Conservation (phyloP, 352 stramenopile genomes). For the Pythium biforme region DNA sequence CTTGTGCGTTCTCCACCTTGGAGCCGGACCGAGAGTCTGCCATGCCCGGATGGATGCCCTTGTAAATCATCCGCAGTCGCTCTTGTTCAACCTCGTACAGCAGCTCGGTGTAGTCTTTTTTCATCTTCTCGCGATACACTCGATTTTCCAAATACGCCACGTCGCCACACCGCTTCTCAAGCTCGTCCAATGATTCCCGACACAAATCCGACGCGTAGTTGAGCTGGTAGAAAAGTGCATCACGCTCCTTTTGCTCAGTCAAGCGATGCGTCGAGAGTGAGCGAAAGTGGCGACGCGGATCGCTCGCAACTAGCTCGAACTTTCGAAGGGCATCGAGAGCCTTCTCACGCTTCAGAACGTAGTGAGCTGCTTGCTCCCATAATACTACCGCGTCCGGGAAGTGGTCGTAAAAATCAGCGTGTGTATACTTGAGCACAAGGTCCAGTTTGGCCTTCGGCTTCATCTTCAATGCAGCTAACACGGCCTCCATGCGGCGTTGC, state of each 20-base stretch:
- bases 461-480: slow-evolving; percentile 46
- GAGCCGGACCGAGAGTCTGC: neutral
- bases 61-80: slow-evolving; percentile 61
- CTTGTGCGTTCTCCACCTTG: neutral
- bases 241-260: slow-evolving; percentile 63
- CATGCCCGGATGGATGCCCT: slow-evolving; percentile 22
- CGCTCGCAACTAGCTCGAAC: slow-evolving; percentile 51
- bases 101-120: slow-evolving; percentile 74
- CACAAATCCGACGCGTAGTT: slow-evolving; percentile 49
- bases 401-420: slow-evolving; percentile 51
- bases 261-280: slow-evolving; percentile 66
- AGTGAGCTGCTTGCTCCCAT: slow-evolving; percentile 52
- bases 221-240: slow-evolving; percentile 55
- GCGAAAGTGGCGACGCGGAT: slow-evolving; percentile 65
- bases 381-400: slow-evolving; percentile 60
- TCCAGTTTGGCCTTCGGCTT: slow-evolving; percentile 56
- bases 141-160: slow-evolving; percentile 40
- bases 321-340: slow-evolving; percentile 23
- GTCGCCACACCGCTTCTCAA: slow-evolving; percentile 46
- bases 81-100: slow-evolving; percentile 74
- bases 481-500: slow-evolving; percentile 57
- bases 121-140: slow-evolving; percentile 66
- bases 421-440: slow-evolving; percentile 79
- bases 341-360: slow-evolving; percentile 42
- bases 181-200: slow-evolving; percentile 43